Evolutionary conservation across 495 filamentous ascomycete species (phyloP), one percentile per base, ranked within the genome.

Genomic region (Massariosphaeria phaeospora): DNA sequence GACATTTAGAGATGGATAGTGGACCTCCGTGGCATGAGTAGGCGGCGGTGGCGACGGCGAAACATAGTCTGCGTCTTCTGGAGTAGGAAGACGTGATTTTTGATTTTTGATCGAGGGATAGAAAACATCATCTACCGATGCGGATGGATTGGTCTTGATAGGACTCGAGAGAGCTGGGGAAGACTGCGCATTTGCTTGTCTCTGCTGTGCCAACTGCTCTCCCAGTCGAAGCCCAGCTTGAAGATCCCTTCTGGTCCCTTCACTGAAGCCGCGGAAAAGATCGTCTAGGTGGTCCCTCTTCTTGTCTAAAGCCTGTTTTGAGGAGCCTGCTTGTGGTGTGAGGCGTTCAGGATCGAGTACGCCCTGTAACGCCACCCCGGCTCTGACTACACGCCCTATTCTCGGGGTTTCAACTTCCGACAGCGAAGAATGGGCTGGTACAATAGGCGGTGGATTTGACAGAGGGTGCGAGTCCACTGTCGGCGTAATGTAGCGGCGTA

Each of bases 201-300:
- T 41, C 47, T 36, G 62, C 55, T 68, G 71, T 3, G 75, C 75
- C 42, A 79, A 64, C 45, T 74, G 69, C 43, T 80, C 75, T 10
- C 76, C 78, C 49, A 80, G 68, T 6, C 69, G 66, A 44, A 79
- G 63, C 27, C 72, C 73, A 26, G 70, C 72, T 48, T 68, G 69
- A 34, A 79, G 57, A 57, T 76, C 69, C 58, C 69, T 63, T 50
- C 69, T 65, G 2, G 73, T 73, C 3, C 72, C 68, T 18, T 69
- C 62, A 20, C 73, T 67, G 33, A 80, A 73, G 12, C 71, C 73
- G 38, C 66, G 63, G 55, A 80, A 79, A 8, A 77, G 51, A 38
- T 66, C 44, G 38, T 80, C 60, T 0, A 61, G 46, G 23, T 38
- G 25, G 29, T 45, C 36, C 39, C 47, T 50, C 42, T 50, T 10